Conservation (phyloP, 768 basidiomycete species). For the Mrakia frigida region DNA sequence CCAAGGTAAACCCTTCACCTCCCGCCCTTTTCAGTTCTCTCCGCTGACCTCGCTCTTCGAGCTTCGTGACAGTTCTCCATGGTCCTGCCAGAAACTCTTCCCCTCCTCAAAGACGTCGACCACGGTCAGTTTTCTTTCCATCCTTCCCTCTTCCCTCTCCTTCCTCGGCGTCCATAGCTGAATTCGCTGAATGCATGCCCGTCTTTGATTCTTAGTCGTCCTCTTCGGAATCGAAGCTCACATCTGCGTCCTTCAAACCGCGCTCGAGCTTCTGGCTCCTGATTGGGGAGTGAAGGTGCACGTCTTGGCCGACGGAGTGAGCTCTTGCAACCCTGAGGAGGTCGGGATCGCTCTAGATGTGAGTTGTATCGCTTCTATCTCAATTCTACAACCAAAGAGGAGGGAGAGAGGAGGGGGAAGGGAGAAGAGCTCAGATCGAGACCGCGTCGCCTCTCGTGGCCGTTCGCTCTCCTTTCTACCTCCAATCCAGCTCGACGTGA, state of each 20-base stretch:
- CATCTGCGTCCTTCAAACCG: constrained; percentile 81
- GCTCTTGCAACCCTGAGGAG: constrained; percentile 73
- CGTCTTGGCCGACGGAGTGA: constrained; percentile 77
- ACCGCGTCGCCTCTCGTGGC: background rate
- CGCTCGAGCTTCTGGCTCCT: constrained; percentile 55
- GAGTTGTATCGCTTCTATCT: background rate
- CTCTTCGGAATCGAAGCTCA: constrained; percentile 88
- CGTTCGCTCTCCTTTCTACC: constrained; percentile 32
- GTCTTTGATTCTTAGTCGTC: too few species aligned
- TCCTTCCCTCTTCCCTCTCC: too few species aligned
- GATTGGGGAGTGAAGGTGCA: constrained; percentile 50
- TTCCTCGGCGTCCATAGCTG: too few species aligned
- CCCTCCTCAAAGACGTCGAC: constrained; percentile 51
- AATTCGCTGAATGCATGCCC: too few species aligned
- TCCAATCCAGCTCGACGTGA: constrained; percentile 45
- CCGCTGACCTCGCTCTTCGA: background rate
- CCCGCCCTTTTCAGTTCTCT: background rate
- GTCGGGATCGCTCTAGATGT: constrained; percentile 62
- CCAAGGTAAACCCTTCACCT: constrained; percentile 38
- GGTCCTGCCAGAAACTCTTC: constrained; percentile 63
- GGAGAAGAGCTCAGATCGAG: too few species aligned
- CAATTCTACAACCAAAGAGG: background rate
- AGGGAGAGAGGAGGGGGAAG: background rate
- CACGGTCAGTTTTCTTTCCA: too few species aligned
- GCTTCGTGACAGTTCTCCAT: constrained; percentile 63